A percentile compares a stretch with the other conserved stretches of the same genome.
Evolutionary conservation across 1,284 basidiomycete species (phyloP).

Genomic region (Apiotrichum siamense): DNA sequence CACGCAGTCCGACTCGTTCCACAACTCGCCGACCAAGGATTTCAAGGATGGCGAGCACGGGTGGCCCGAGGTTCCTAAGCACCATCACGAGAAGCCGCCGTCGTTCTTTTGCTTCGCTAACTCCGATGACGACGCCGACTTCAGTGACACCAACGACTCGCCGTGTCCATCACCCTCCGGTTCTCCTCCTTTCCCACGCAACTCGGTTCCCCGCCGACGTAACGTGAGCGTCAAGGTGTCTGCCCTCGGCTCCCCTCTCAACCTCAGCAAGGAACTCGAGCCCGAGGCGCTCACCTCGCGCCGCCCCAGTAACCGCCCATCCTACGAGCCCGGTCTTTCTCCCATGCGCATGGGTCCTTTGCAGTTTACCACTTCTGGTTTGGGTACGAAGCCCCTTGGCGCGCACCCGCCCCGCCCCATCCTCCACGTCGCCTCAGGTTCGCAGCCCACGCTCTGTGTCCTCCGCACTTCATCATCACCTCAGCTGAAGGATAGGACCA

Average conservation of each 20-base stretch:
- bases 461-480: not conserved
- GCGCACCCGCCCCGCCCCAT: not conserved
- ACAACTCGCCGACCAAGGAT: not conserved
- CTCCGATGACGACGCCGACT: not conserved
- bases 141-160: not conserved
- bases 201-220: not conserved
- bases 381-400: too few relatives aligned
- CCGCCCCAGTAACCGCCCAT: not conserved
- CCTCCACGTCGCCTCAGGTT: not conserved
- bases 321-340: not conserved
- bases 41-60: not conserved
- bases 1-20: conserved; percentile 11
- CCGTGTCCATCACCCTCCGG: not conserved
- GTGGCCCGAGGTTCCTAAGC: not conserved
- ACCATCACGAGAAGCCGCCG: not conserved
- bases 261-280: not conserved
- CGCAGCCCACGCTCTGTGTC: not conserved
- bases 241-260: not conserved
- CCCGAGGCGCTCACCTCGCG: not conserved
- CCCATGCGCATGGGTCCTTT: not conserved
- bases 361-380: not conserved
- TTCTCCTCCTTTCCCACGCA: too few relatives aligned
- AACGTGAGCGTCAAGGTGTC: not conserved
- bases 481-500: not conserved
- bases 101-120: not conserved